Evolutionary conservation across 805 yeast genomes (phyloP).

Genomic region (Metschnikowia sp.): DNA sequence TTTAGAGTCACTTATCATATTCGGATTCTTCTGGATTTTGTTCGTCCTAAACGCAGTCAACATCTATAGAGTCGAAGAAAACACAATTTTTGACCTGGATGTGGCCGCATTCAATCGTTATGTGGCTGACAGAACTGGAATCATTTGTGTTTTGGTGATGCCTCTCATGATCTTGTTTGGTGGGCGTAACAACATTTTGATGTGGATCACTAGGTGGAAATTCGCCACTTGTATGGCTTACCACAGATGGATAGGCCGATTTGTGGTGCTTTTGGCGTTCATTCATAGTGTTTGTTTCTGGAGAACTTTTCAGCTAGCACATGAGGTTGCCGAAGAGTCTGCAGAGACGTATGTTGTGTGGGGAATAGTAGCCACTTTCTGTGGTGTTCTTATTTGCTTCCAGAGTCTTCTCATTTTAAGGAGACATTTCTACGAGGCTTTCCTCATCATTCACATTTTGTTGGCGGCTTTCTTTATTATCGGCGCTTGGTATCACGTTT

Average conservation of each 20-base stretch:
- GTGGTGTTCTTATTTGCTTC: constrained; percentile 41
- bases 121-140: constrained; percentile 54
- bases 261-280: constrained; percentile 43
- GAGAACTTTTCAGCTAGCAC: background rate
- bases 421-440: constrained; percentile 51
- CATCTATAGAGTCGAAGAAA: constrained; percentile 4
- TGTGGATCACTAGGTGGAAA: constrained; percentile 57
- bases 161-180: constrained; percentile 60
- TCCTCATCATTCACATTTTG: constrained; percentile 42
- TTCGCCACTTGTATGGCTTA: constrained; percentile 56
- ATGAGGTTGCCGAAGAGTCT: background rate
- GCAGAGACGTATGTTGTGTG: constrained; percentile 22
- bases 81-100: constrained; percentile 4
- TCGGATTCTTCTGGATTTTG: constrained; percentile 18
- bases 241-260: constrained; percentile 65
- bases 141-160: constrained; percentile 43
- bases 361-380: constrained; percentile 29
- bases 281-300: constrained; percentile 43
- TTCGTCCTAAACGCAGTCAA: constrained; percentile 10
- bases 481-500: constrained; percentile 20
- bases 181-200: constrained; percentile 70
- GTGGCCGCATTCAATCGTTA: constrained; percentile 9
- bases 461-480: constrained; percentile 21
- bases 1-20: constrained; percentile 21
- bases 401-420: constrained; percentile 54